Conservation (phyloP, 371 early-diverging fungal species). For the Actinomucor elegans region DNA sequence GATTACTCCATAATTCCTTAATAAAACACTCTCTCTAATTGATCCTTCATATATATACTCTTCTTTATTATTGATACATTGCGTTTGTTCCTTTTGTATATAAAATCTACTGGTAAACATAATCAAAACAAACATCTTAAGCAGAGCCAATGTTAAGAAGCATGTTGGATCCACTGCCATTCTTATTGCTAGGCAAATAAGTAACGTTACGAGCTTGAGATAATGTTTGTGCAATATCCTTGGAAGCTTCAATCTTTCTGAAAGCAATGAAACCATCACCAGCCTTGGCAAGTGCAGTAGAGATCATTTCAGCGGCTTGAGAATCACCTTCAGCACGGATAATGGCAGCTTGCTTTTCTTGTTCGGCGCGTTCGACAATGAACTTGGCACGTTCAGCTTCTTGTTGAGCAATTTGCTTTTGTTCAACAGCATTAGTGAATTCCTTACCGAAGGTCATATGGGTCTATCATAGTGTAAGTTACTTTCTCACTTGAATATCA, state of each 20-base stretch:
- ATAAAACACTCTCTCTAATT: background rate
- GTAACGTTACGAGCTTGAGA: conserved; percentile 85
- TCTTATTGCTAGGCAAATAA: conserved; percentile 76
- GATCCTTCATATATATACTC: background rate
- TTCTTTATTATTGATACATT: background rate
- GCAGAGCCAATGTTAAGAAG: conserved; percentile 14
- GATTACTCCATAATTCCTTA: background rate
- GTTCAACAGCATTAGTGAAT: conserved; percentile 91
- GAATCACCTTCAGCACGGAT: conserved; percentile 99
- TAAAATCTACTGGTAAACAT: background rate
- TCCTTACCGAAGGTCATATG: conserved; percentile 97
- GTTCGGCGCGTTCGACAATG: conserved; percentile 94
- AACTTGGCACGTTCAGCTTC: conserved; percentile 97
- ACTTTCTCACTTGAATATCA: background rate
- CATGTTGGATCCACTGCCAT: conserved; percentile 14
- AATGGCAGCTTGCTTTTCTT: conserved; percentile 96
- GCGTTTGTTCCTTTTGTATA: conserved; percentile 4
- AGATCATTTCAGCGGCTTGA: conserved; percentile 87
- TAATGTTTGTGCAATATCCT: conserved; percentile 92
- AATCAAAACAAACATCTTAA: background rate
- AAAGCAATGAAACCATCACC: conserved; percentile 89
- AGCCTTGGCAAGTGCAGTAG: conserved; percentile 83
- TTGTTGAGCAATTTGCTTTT: conserved; percentile 94
- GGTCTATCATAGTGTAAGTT: conserved; percentile 60
- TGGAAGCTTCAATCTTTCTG: conserved; percentile 96